A percentile compares a stretch with the other conserved stretches of the same genome.
These are phyloP conservation scores for Hypholoma sublateritium DNA, from an alignment of 768 basidiomycete species.

Conservation along the genomic window DNA sequence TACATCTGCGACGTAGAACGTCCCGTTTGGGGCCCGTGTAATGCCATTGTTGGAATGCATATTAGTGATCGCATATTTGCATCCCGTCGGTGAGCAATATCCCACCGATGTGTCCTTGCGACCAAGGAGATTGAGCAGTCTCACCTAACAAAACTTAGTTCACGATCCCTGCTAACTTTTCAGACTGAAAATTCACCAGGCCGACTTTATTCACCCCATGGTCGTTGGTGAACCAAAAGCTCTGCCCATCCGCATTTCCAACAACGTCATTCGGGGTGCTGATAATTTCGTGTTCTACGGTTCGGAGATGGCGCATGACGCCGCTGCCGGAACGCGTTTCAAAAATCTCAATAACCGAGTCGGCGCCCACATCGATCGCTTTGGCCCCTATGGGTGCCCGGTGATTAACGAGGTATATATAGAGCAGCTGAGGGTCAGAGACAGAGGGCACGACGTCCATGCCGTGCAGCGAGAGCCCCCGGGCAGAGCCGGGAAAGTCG, in stretches of 20 bases:
- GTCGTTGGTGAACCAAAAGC: constrained; percentile 74
- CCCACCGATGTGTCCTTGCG: constrained; percentile 49
- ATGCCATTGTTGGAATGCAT: constrained; percentile 65
- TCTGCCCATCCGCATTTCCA: constrained; percentile 62
- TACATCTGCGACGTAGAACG: constrained; percentile 57
- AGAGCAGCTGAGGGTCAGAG: constrained; percentile 47
- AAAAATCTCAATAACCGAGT: constrained; percentile 73
- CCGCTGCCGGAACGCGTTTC: constrained; percentile 45
- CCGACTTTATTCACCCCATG: constrained; percentile 58
- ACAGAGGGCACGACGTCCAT: constrained; percentile 66
- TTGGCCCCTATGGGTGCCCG: constrained; percentile 44
- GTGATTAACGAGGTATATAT: constrained; percentile 74
- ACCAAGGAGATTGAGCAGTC: constrained; percentile 32
- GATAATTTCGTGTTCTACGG: constrained; percentile 55
- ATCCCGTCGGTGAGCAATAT: constrained; percentile 66
- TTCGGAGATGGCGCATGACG: constrained; percentile 51
- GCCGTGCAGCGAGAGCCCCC: constrained; percentile 59
- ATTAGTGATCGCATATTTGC: constrained; percentile 55
- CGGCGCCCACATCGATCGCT: constrained; percentile 55
- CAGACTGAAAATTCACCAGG: constrained; percentile 36
- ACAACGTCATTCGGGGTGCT: constrained; percentile 71
- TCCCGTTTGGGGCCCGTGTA: constrained; percentile 53
- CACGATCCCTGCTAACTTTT: not conserved
- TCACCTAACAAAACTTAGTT: constrained; percentile 15
- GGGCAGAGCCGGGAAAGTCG: constrained; percentile 32